phyloP scores from a whole-genome alignment of 768 basidiomycete genomes.

The Paxillus involutus region DNA sequence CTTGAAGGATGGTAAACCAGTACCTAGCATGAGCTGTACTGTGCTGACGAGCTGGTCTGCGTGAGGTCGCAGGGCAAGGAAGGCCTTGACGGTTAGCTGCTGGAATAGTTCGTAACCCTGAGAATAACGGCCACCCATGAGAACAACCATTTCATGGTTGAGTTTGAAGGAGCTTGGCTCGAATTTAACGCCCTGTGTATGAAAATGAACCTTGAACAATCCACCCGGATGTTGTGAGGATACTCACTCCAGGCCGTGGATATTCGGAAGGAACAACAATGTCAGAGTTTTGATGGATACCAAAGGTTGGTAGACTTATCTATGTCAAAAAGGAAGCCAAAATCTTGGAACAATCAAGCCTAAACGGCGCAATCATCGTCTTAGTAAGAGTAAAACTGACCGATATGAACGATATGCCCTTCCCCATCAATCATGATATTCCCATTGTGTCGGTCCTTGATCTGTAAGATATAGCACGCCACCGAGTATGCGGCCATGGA shows the following conservation, averaged over 20 bases:
- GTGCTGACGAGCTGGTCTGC: slow-evolving; percentile 88
- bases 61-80: slow-evolving; percentile 94
- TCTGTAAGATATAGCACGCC: slow-evolving; percentile 96
- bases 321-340: slow-evolving; percentile 97
- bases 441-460: slow-evolving; percentile 98
- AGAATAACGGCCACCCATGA: slow-evolving; percentile 95
- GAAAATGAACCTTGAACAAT: slow-evolving; percentile 7
- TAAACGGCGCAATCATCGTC: slow-evolving; percentile 6
- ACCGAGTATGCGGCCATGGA: slow-evolving; percentile 99
- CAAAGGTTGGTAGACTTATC: slow-evolving; percentile 63
- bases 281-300: slow-evolving; percentile 22
- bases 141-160: slow-evolving; percentile 95
- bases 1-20: slow-evolving; percentile 95
- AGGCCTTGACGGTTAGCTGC: slow-evolving; percentile 92
- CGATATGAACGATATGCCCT: slow-evolving; percentile 95
- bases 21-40: slow-evolving; percentile 91
- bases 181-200: slow-evolving; percentile 89
- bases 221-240: background rate
- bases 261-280: slow-evolving; percentile 18
- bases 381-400: slow-evolving; percentile 42
- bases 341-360: slow-evolving; percentile 52
- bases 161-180: slow-evolving; percentile 98
- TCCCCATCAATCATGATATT: slow-evolving; percentile 99
- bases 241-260: slow-evolving; percentile 62
- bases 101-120: slow-evolving; percentile 95